Base-by-base conservation (phyloP, 805 yeast genomes). In the Sungouiozyma intestinalis region DNA sequence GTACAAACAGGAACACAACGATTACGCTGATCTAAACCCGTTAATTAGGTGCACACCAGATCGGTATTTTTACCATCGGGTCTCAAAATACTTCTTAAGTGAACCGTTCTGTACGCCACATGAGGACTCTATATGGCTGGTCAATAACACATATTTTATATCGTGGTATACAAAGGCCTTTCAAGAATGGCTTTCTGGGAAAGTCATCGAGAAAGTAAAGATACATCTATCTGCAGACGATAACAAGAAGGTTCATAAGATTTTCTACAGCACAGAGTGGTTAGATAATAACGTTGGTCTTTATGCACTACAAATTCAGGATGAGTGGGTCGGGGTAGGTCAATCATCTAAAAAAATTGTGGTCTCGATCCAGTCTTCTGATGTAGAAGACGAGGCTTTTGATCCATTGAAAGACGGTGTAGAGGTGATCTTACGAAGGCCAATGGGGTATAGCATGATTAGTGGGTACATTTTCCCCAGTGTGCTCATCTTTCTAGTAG, bases 21-120 rank as follows among this genome's bases (percentile, higher is more conserved):
- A 82, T 0, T 79, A 83, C 53, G 79, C 76, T 20, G 63, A 70
- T 17, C 67, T 85, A 57, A 81, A 79, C 54, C 95, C 95, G 0
- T 60, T 86, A 39, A 72, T 84, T 54, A 72, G 95, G 62, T 85
- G 95, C 64, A 82, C 85, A 3, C 95, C 95, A 1, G 81, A 81
- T 43, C 62, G 72, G 35, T 85, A 82, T 57, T 69, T 65, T 54
- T 72, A 69, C 50, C 80, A 77, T 55, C 87, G 86, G 4, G 45
- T 66, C 29, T 78, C 76, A 20, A 76, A 76, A 48, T 59, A 65
- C 37, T 57, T 60, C 15, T 52, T 63, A 1, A 73, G 85, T 20
- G 90, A 68, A 40, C 95, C 95, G 14, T 83, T 85, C 60, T 86
- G 95, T 59, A 73, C 83, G 16, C 95, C 95, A 8, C 67, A 65